These are phyloP conservation scores for Globisporangium ultimum DNA, from an alignment of 352 stramenopile genomes.

Conservation along the genomic window DNA sequence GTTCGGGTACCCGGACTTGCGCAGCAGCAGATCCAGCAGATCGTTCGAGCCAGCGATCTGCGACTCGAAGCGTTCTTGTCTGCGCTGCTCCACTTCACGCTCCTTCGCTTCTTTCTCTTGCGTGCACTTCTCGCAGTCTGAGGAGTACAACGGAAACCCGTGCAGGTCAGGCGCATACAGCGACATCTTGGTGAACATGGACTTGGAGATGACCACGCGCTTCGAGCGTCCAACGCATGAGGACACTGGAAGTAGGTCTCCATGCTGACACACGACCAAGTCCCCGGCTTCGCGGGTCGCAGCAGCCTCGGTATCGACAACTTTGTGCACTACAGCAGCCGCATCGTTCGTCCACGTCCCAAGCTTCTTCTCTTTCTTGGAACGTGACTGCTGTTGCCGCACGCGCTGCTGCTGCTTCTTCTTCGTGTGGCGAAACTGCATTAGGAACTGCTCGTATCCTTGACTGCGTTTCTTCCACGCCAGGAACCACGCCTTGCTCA, in stretches of 20 bases:
- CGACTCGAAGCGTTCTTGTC: constrained; percentile 56
- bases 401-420: constrained; percentile 57
- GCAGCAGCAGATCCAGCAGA: constrained; percentile 67
- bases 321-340: background rate
- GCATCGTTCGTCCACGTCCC: background rate
- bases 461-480: constrained; percentile 74
- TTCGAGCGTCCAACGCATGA: constrained; percentile 61
- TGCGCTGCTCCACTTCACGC: constrained; percentile 45
- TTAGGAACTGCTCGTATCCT: constrained; percentile 66
- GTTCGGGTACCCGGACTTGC: constrained; percentile 77
- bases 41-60: constrained; percentile 62
- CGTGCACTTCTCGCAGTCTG: constrained; percentile 59
- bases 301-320: constrained; percentile 21
- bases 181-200: constrained; percentile 41
- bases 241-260: constrained; percentile 41
- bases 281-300: constrained; percentile 34
- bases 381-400: constrained; percentile 25
- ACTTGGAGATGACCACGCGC: constrained; percentile 50
- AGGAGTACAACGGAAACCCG: constrained; percentile 45
- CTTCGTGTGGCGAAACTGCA: constrained; percentile 69
- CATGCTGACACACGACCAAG: constrained; percentile 70
- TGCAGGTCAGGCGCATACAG: constrained; percentile 55
- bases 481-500: constrained; percentile 73
- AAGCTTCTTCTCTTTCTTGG: constrained; percentile 9
- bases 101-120: constrained; percentile 51